Evolutionary conservation across 257 asterid species (phyloP), one percentile per base, ranked within the genome.

Genomic region (Mitragyna speciosa): DNA sequence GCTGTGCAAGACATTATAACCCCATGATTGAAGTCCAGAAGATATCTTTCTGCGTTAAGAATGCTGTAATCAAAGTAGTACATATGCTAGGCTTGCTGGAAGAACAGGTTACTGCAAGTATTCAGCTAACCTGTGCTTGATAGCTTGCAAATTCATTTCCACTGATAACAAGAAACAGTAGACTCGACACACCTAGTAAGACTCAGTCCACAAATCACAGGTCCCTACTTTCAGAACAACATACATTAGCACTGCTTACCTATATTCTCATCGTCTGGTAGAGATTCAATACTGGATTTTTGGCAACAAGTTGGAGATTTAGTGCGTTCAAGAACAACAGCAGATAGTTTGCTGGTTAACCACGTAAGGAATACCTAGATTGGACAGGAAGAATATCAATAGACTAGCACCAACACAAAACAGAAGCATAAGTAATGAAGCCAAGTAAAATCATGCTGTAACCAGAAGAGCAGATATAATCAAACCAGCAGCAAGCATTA

Each of bases 61-160:
- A 95, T 78, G 99, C 98, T 31, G 99, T 92, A 98, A 95, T 95
- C 84, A 92, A 83, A 95, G 96, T 68, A 93, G 82, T 81, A 95
- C 98, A 91, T 87, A 89, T 77, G 97, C 97, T 82, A 95, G 90
- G 87, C 99, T 95, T 65, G 97, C 99, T 9, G 98, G 97, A 76
- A 95, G 95, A 91, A 93, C 98, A 76, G 99, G 98, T 84, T 93
- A 98, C 83, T 92, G 89, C 76, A 91, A 85, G 89, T 95, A 95
- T 86, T 93, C 99, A 84, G 87, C 66, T 97, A 92, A 95, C 78
- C 99, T 97, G 73, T 90, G 92, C 91, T 91, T 91, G 77, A 92
- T 88, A 78, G 97, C 89, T 83, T 89, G 90, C 66, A 88, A 64
- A 83, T 95, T 89, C 70, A 83, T 75, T 51, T 82, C 83, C 84